Evolutionary conservation across 1,139 yeast genomes (phyloP).

Genomic region (Zygoascus hellenicus): DNA sequence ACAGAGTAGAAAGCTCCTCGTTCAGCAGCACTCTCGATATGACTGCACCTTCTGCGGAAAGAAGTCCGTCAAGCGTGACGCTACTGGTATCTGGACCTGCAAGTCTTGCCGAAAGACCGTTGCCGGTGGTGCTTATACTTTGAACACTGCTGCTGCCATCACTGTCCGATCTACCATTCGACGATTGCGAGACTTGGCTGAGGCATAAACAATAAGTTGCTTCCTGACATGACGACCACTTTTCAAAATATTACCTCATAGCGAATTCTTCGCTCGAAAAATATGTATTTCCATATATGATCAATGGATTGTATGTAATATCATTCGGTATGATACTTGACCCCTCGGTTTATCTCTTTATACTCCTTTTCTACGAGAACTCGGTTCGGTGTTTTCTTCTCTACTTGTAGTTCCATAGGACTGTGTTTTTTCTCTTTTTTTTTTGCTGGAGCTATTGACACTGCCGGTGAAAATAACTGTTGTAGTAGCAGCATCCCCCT

Average conservation of each 20-base stretch:
- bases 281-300: conserved; percentile 4
- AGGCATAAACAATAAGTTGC: conserved; percentile 57
- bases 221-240: too few species aligned
- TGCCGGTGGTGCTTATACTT: conserved; percentile 99
- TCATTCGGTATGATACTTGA: too few species aligned
- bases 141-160: conserved; percentile 98
- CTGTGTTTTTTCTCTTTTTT: too few species aligned
- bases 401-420: too few species aligned
- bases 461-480: too few species aligned
- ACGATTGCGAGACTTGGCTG: conserved; percentile 99
- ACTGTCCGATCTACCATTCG: conserved; percentile 99
- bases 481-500: too few species aligned
- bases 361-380: too few species aligned
- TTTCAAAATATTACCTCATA: background rate
- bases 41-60: conserved; percentile 99
- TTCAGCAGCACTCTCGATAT: conserved; percentile 98
- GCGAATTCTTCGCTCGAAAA: background rate
- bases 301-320: conserved; percentile 1
- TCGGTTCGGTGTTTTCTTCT: too few species aligned
- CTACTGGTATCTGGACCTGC: conserved; percentile 99
- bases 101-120: conserved; percentile 90
- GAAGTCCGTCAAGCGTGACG: conserved; percentile 96
- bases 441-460: too few species aligned
- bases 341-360: too few species aligned
- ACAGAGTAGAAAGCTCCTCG: conserved; percentile 98